Base-by-base conservation (phyloP, 306 rosid species). In the Alnus glutinosa region DNA sequence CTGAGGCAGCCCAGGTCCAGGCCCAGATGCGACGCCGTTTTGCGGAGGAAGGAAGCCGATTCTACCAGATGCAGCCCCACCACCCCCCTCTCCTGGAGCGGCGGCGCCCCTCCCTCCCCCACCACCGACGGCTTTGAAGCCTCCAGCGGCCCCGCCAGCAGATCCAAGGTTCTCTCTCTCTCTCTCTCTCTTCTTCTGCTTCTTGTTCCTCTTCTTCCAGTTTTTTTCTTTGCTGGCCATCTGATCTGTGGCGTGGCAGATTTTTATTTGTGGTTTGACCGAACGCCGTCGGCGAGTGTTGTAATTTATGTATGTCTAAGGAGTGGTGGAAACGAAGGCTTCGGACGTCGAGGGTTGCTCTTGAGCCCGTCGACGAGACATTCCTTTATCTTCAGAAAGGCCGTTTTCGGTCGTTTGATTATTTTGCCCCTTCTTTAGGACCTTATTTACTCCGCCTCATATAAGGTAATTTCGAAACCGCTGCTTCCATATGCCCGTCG, bases 31-130 rank as follows among this genome's bases (percentile, higher is more conserved):
- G 93, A 88, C 84, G 84, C 83, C 39, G 85, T 75, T 46, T 85
- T 73, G 42, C 54, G 50, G 51, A 73, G 78, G 83, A 84, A 85
- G 58, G 84, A 83, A 19, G 75, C 80, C 55, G 92, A 89, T 68
- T 89, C 93, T 2, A 85, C 96, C 77, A 89, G 99, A 89, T 90
- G 92, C 73, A 93, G 98, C 69, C 99, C 99, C 0, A 90, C 97
- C 37, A 93, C 99, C 1, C 99, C 99, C 1, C 98, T 96, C 55
- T 91, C 99, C 0, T 93, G 99, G 99, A 95, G 98, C 62, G 93
- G 92, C 7, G 94, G 86, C 37, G 86, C 88, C n/a, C 91, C 97
- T 0, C 95, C 92, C 0, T 90, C 98, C 36, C 83, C 84, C 74
- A 92, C 97, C 72, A 88, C 89, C 74, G 97, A 91, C 47, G 92